A percentile compares a stretch with the other conserved stretches of the same genome.
Evolutionary conservation across 306 rosid species (phyloP).

Genomic region (Lathyrus oleraceus): DNA sequence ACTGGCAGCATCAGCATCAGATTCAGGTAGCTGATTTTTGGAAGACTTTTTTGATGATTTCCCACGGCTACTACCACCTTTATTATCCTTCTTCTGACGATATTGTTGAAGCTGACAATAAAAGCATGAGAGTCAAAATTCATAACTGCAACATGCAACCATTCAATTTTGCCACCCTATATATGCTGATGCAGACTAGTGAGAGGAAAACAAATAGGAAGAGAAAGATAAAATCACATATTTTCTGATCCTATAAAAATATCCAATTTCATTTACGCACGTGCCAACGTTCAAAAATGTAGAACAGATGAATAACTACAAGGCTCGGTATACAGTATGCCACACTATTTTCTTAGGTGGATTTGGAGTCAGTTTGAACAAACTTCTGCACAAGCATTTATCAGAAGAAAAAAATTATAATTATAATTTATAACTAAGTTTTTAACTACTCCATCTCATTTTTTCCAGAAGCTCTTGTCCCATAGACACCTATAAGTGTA

Average conservation of each 20-base stretch:
- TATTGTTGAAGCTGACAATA: constrained; percentile 77
- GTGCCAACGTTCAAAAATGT: constrained; percentile 8
- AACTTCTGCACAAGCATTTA: not conserved
- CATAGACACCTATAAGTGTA: not conserved
- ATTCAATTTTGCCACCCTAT: constrained; percentile 10
- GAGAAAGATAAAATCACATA: not conserved
- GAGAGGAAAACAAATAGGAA: constrained; percentile 4
- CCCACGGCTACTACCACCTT: constrained; percentile 76
- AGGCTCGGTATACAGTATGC: not conserved
- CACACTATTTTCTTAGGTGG: constrained; percentile 5
- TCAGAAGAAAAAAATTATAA: not conserved
- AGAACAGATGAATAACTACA: constrained; percentile 10
- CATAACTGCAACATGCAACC: constrained; percentile 32
- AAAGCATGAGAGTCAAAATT: constrained; percentile 28
- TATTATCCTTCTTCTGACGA: constrained; percentile 86
- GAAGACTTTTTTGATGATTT: constrained; percentile 62
- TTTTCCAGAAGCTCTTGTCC: not conserved
- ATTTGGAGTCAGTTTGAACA: not conserved
- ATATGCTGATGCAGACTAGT: not conserved
- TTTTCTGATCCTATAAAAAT: constrained; percentile 17
- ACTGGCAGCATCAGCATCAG: constrained; percentile 58
- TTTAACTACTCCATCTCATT: not conserved
- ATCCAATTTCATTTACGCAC: not conserved
- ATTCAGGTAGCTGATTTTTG: constrained; percentile 53
- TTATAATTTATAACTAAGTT: too few relatives aligned